Evolutionary conservation across 441 rosid species (phyloP).

Genomic region (Lepidium campestre): DNA sequence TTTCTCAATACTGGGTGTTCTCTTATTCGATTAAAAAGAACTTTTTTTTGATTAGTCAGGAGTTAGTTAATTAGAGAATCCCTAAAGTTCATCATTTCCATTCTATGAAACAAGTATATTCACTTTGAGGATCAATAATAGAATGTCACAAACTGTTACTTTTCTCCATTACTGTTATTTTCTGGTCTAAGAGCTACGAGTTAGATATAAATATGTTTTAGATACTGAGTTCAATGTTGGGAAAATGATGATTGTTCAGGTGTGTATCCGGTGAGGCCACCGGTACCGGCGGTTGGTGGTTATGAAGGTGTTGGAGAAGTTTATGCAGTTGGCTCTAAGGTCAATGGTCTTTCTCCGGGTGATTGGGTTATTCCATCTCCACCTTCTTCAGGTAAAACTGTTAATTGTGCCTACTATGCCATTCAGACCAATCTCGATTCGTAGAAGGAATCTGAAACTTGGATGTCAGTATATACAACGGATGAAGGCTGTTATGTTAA

Average conservation of each 20-base stretch:
- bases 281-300: conserved; percentile 85
- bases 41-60: neutral
- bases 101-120: neutral
- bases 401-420: neutral
- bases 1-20: neutral
- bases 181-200: neutral
- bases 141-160: neutral
- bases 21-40: neutral
- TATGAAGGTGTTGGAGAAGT: conserved; percentile 94
- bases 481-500: neutral
- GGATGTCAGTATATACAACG: neutral
- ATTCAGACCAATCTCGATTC: neutral
- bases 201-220: neutral
- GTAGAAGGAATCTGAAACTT: neutral
- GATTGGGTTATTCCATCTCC: conserved; percentile 93
- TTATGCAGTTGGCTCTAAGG: conserved; percentile 61
- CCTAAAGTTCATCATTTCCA: neutral
- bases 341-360: conserved; percentile 57
- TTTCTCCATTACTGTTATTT: neutral
- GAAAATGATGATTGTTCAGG: conserved; percentile 34
- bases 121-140: neutral
- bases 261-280: conserved; percentile 86
- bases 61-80: neutral
- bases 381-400: conserved; percentile 58
- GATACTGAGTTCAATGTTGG: neutral